Base-by-base conservation (phyloP, 345 rosid species). In the Punica granatum region DNA sequence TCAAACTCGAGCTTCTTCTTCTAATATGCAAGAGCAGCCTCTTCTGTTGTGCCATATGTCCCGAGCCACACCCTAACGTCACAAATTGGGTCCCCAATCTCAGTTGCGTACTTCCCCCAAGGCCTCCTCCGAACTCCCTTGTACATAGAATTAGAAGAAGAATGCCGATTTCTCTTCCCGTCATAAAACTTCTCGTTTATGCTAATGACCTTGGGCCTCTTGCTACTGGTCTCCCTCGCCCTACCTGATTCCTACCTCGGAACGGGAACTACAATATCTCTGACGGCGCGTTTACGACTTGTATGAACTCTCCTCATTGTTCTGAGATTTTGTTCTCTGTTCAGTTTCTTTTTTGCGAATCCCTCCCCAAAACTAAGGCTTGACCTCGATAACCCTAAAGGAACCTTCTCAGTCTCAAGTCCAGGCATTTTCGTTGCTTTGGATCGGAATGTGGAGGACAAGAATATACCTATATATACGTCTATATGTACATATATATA, bases 41-140 rank as follows among this genome's bases (percentile, higher is more conserved):
- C 87, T 60, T 83, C 84, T 5, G 78, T 84, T 5, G 84, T 83
- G 4, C n/a, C 1, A 28, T 42, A 81, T 34, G 87, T 85, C 32
- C 87, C 90, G 16, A 85, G 90, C 85, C 90, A 85, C 30, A 79
- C 9, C 8, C 85, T 77, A 15, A 48, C n/a, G 51, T 77, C 68
- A 1, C 37, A 60, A 68, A 80, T 76, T 6, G 90, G 85, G 64
- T 85, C 84, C 46, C 87, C 61, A 39, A 83, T 83, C 72, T 85
- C 90, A 1, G 84, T 80, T 0, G 83, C 75, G 59, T 54, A 83
- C 48, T 78, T 83, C 16, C 85, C 84, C 87, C 85, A 81, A 3
- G 84, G 79, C 74, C 85, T 79, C 69, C 71, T 65, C 31, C 87
- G 69, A 10, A 83, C 90, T 25, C 87, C 90, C 60, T 70, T 84